Evolutionary conservation across 192 early-diverging fungal genomes (phyloP).

Genomic region (Coemansia sp.): DNA sequence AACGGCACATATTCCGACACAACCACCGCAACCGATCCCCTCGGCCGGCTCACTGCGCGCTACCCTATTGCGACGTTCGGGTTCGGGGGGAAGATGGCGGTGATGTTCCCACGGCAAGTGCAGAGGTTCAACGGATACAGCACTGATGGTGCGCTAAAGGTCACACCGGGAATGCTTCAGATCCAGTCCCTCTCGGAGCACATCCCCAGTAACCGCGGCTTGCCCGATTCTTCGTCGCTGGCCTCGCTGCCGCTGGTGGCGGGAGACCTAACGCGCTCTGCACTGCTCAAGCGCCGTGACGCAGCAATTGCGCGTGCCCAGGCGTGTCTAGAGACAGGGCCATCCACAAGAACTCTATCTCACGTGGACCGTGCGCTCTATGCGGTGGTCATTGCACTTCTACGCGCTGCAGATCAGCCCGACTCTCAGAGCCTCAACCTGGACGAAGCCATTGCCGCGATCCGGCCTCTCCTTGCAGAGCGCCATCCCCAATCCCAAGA

Average conservation of each 20-base stretch:
- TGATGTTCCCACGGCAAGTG: constrained; percentile 60
- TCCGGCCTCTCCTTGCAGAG: constrained; percentile 47
- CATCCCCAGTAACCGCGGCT: constrained; percentile 12
- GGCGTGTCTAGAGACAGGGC: constrained; percentile 6
- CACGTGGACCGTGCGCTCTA: constrained; percentile 22
- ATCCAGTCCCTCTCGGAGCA: constrained; percentile 48
- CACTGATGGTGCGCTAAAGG: constrained; percentile 34
- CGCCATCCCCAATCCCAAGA: neutral
- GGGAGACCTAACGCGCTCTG: constrained; percentile 58
- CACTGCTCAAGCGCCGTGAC: constrained; percentile 51
- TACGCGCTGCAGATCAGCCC: constrained; percentile 11
- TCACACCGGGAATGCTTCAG: constrained; percentile 50
- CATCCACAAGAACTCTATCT: neutral
- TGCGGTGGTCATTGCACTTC: constrained; percentile 16
- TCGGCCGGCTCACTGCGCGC: constrained; percentile 27
- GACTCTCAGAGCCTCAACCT: constrained; percentile 10
- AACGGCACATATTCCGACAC: no score
- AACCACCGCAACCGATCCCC: constrained; percentile 4
- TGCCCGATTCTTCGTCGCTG: constrained; percentile 2
- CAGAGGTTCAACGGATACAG: constrained; percentile 50
- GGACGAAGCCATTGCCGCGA: constrained; percentile 44
- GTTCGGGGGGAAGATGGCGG: constrained; percentile 67
- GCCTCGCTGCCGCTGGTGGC: constrained; percentile 52
- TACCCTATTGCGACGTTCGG: constrained; percentile 63
- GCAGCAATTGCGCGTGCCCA: constrained; percentile 22